phyloP scores from a whole-genome alignment of 164 flowering plant genomes.

The Platanus orientalis region DNA sequence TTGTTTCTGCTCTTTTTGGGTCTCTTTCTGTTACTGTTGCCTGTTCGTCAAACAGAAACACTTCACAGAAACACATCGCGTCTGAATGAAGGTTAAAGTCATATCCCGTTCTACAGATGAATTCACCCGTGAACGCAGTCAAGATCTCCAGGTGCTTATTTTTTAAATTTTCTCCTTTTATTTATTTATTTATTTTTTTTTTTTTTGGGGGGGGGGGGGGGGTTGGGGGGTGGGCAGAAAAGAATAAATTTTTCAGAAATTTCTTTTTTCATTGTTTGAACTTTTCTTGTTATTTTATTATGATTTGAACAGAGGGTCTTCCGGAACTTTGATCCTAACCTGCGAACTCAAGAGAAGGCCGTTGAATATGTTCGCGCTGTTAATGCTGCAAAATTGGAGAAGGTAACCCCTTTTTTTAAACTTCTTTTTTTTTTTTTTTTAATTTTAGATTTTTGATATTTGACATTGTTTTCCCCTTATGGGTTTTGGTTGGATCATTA shows the following conservation, averaged over 20 bases:
- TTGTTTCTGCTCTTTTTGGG: neutral
- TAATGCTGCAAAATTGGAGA: constrained; percentile 87
- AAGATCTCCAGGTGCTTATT: constrained; percentile 68
- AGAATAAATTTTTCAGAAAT: neutral
- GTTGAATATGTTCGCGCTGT: constrained; percentile 83
- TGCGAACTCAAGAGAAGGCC: constrained; percentile 79
- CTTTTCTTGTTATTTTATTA: neutral
- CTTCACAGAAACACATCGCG: too few relatives aligned
- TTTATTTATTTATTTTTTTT: neutral
- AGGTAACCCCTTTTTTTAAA: constrained; percentile 48
- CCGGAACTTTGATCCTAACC: constrained; percentile 76
- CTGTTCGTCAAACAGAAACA: too few relatives aligned
- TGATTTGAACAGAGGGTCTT: constrained; percentile 53
- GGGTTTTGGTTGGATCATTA: constrained; percentile 16
- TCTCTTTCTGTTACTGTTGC: neutral
- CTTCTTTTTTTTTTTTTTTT: neutral
- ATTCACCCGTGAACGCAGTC: constrained; percentile 89
- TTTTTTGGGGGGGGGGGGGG: too few relatives aligned
- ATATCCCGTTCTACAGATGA: constrained; percentile 82
- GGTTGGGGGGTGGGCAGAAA: too few relatives aligned
- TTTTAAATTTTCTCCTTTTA: neutral
- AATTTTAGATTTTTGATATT: neutral
- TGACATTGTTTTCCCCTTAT: neutral
- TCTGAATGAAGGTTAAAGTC: constrained; percentile 65
- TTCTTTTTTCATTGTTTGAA: neutral